A percentile compares a stretch with the other conserved stretches of the same genome.
phyloP scores from a whole-genome alignment of 2,329 filamentous ascomycete species.

The Zasmidium angulare region DNA sequence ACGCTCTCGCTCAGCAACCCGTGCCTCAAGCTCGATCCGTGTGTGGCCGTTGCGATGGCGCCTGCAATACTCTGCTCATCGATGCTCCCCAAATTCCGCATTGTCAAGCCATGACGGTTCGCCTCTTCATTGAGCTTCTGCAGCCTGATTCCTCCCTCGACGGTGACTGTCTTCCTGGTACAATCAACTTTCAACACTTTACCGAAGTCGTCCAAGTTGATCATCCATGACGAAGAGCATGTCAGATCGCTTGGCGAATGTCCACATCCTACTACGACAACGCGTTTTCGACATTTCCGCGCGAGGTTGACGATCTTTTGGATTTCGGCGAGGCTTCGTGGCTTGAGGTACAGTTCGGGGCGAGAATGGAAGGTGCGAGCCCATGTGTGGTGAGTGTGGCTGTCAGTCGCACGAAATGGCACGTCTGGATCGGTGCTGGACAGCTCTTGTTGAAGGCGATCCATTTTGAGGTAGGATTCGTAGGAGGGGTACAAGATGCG shows the following conservation, averaged over 20 bases:
- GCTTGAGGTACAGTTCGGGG: slow-evolving; percentile 88
- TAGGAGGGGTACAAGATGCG: background rate
- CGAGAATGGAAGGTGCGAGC: slow-evolving; percentile 86
- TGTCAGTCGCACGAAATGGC: slow-evolving; percentile 72
- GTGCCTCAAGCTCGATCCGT: slow-evolving; percentile 82
- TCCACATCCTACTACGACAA: slow-evolving; percentile 84
- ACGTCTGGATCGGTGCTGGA: slow-evolving; percentile 60
- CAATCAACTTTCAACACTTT: slow-evolving; percentile 69
- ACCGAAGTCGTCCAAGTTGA: slow-evolving; percentile 85
- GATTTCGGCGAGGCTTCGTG: slow-evolving; percentile 74
- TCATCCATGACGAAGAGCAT: slow-evolving; percentile 88
- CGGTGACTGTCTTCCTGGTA: slow-evolving; percentile 65
- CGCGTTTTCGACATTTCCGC: slow-evolving; percentile 72
- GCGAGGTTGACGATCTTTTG: slow-evolving; percentile 81
- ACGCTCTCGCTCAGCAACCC: slow-evolving; percentile 82
- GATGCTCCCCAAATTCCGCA: slow-evolving; percentile 93
- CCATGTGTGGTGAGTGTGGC: slow-evolving; percentile 87
- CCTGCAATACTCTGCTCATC: slow-evolving; percentile 91
- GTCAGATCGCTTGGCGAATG: slow-evolving; percentile 92
- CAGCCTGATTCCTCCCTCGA: slow-evolving; percentile 87
- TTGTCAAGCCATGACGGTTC: slow-evolving; percentile 72
- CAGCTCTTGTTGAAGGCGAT: slow-evolving; percentile 46
- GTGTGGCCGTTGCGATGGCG: slow-evolving; percentile 88
- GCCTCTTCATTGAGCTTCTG: slow-evolving; percentile 71
- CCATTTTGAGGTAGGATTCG: slow-evolving; percentile 12